phyloP scores from a whole-genome alignment of 176 grass and related monocot species.

The Avena eriantha region DNA sequence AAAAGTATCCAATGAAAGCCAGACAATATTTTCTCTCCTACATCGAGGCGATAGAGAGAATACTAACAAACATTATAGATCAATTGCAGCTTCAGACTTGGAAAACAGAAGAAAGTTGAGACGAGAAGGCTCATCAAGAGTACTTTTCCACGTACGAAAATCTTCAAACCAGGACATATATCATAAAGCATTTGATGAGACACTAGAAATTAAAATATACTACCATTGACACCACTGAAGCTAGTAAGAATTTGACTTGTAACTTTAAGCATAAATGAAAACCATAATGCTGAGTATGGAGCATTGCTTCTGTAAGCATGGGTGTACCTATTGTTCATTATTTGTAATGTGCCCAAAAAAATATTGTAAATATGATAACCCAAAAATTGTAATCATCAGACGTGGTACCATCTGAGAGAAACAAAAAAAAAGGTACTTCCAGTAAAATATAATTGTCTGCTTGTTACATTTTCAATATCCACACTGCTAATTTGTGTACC shows the following conservation, averaged over 20 bases:
- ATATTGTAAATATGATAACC: neutral
- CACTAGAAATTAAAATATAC: neutral
- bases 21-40: neutral
- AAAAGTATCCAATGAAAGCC: neutral
- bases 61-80: slow-evolving; percentile 8
- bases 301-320: neutral
- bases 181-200: neutral
- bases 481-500: neutral
- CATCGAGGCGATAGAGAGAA: neutral
- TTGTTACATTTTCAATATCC: neutral
- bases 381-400: neutral
- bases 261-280: neutral
- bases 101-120: slow-evolving; percentile 13
- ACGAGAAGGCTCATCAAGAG: slow-evolving; percentile 4
- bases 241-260: slow-evolving; percentile 22
- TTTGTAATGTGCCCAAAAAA: neutral
- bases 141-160: neutral
- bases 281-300: neutral
- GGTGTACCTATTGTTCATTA: neutral
- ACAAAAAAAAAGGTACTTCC: neutral
- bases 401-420: neutral
- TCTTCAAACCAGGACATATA: slow-evolving; percentile 26
- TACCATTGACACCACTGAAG: neutral
- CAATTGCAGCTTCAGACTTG: slow-evolving; percentile 15
- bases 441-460: neutral